Conservation (phyloP, 768 basidiomycete genomes). For the Kwoniella dejecticola region DNA sequence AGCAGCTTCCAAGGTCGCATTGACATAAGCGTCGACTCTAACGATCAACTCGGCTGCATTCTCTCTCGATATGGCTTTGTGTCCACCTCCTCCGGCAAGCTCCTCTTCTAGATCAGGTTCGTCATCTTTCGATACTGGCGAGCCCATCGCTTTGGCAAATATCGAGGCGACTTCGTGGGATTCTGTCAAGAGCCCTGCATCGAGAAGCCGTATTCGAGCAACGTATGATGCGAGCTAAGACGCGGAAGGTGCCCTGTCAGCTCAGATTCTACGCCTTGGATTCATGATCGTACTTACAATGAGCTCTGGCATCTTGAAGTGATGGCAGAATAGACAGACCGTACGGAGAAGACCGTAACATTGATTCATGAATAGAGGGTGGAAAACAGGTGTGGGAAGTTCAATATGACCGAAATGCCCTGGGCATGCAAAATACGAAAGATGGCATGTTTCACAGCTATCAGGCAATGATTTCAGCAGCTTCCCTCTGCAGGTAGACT, state of each 20-base stretch:
- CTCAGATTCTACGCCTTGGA: not conserved
- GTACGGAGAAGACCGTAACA: conserved; percentile 83
- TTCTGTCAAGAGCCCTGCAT: conserved; percentile 81
- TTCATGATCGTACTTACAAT: conserved; percentile 59
- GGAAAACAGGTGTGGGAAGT: conserved; percentile 89
- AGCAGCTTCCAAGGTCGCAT: conserved; percentile 31
- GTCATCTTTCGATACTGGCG: conserved; percentile 47
- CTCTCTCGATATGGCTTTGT: conserved; percentile 37
- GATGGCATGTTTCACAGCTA: conserved; percentile 90
- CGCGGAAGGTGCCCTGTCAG: not conserved
- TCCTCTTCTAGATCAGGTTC: conserved; percentile 59
- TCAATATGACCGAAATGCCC: conserved; percentile 99
- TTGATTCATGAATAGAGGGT: conserved; percentile 92
- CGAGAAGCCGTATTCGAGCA: conserved; percentile 82
- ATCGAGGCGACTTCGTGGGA: conserved; percentile 76
- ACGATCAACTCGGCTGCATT: conserved; percentile 47
- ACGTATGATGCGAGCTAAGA: conserved; percentile 75
- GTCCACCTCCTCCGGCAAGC: conserved; percentile 30
- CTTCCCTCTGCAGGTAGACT: not conserved
- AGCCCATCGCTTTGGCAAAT: conserved; percentile 56
- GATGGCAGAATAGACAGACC: conserved; percentile 91
- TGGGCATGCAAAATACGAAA: conserved; percentile 91
- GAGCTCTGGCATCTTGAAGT: conserved; percentile 76
- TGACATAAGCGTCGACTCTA: conserved; percentile 47
- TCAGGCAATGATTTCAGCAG: not conserved